Conservation (phyloP, 768 basidiomycete genomes). For the Pleurotus cornucopiae region DNA sequence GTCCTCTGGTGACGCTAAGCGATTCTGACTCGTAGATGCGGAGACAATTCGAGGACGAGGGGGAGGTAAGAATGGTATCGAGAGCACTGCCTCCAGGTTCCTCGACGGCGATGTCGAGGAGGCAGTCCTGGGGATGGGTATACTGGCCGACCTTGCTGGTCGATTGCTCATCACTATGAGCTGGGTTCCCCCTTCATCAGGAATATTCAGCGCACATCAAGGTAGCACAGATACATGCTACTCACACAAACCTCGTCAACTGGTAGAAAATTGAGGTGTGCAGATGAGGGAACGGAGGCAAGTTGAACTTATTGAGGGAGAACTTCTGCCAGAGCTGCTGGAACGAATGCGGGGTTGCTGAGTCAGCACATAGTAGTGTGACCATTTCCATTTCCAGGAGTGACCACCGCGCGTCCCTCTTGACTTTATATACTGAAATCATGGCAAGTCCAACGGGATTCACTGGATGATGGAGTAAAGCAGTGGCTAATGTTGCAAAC, state of each 20-base stretch:
- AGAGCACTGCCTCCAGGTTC: conserved; percentile 62
- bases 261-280: background rate
- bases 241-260: background rate
- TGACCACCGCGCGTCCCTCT: background rate
- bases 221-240: background rate
- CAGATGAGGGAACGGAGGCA: too few species aligned
- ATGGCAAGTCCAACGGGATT: conserved; percentile 5
- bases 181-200: background rate
- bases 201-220: background rate
- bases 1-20: conserved; percentile 27
- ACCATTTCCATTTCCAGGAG: too few species aligned
- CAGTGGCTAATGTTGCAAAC: background rate
- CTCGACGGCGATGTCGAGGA: conserved; percentile 43
- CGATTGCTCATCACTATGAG: conserved; percentile 37
- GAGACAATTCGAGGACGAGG: conserved; percentile 30
- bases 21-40: conserved; percentile 19
- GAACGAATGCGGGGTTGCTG: too few species aligned
- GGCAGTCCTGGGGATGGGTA: conserved; percentile 57
- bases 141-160: conserved; percentile 60
- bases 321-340: too few species aligned
- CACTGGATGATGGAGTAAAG: background rate
- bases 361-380: too few species aligned
- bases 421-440: background rate
- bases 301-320: too few species aligned
- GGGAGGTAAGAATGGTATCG: conserved; percentile 50